Evolutionary conservation across 345 rosid genomes (phyloP).

Genomic region (Toxicodendron radicans): DNA sequence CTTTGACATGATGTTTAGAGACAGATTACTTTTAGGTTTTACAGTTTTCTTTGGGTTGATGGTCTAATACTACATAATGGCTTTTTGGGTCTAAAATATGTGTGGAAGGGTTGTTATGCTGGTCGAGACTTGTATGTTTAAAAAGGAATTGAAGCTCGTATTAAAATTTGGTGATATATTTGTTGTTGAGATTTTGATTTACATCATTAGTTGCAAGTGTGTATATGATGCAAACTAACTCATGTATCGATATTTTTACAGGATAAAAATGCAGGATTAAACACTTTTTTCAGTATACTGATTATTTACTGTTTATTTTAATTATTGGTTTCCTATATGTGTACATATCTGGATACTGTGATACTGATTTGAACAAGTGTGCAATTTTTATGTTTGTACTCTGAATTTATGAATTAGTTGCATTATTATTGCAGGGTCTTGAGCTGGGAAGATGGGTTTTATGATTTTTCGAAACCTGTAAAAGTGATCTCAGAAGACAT

Average conservation of each 20-base stretch:
- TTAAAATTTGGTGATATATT: not conserved
- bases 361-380: not conserved
- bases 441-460: constrained; percentile 64
- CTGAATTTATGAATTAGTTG: not conserved
- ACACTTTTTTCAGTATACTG: not conserved
- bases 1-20: not conserved
- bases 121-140: not conserved
- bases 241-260: not conserved
- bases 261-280: not conserved
- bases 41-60: not conserved
- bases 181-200: not conserved
- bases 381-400: not conserved
- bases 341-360: not conserved
- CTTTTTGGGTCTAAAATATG: not conserved
- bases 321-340: not conserved
- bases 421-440: constrained; percentile 40
- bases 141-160: not conserved
- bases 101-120: not conserved
- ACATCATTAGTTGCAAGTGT: not conserved
- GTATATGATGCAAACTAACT: not conserved
- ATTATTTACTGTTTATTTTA: not conserved
- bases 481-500: constrained; percentile 20
- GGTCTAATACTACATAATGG: not conserved
- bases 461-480: constrained; percentile 26
- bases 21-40: not conserved